Percentiles rank a stretch among this genome's conserved stretches.
These are phyloP conservation scores for Hura crepitans DNA, from an alignment of 441 rosid genomes.

Conservation along the genomic window DNA sequence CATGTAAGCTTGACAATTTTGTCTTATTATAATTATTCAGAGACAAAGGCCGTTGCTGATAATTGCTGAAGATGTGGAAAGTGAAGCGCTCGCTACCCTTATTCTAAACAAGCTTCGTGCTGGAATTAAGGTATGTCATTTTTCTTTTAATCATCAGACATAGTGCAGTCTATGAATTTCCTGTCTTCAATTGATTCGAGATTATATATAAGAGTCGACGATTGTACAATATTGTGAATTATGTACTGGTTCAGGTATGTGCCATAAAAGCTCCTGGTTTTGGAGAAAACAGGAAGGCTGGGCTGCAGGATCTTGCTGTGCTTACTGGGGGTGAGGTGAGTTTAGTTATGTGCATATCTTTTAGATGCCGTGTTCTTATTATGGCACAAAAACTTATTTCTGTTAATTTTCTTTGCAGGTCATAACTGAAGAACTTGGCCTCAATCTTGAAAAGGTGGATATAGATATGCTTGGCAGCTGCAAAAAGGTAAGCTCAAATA, in stretches of 20 bases:
- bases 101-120: constrained; percentile 87
- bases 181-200: neutral
- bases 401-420: constrained; percentile 38
- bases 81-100: constrained; percentile 88
- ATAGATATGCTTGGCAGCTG: constrained; percentile 70
- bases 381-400: neutral
- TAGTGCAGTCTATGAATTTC: neutral
- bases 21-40: constrained; percentile 35
- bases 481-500: constrained; percentile 52
- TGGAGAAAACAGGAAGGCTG: constrained; percentile 51
- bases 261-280: constrained; percentile 89
- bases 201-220: neutral
- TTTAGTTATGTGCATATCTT: neutral
- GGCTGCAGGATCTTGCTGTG: constrained; percentile 68
- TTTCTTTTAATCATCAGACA: constrained; percentile 1
- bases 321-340: constrained; percentile 80
- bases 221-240: constrained; percentile 1
- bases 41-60: constrained; percentile 76
- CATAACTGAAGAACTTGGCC: constrained; percentile 80
- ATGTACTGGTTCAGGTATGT: constrained; percentile 48
- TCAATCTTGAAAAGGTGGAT: constrained; percentile 77
- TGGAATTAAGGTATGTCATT: constrained; percentile 68
- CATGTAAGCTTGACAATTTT: neutral
- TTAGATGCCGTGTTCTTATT: neutral
- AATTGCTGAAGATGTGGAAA: constrained; percentile 81